Base-by-base conservation (phyloP, 257 asterid species). In the Capsicum pubescens region DNA sequence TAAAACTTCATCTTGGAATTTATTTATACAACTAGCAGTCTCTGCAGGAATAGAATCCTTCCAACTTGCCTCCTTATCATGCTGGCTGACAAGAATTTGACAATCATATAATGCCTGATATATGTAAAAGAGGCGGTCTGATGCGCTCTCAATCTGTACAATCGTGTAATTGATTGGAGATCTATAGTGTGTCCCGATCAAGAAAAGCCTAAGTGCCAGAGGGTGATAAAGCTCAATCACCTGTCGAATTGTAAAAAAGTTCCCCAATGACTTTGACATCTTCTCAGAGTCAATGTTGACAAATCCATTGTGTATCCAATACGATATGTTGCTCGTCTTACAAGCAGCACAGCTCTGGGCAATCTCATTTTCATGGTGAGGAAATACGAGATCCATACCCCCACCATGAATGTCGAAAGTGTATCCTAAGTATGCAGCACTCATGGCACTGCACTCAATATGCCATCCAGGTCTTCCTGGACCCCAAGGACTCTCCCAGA, bases 401-500 rank as follows among this genome's bases (percentile, higher is more conserved):
- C 99, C 99, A 72, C 99, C 99, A 82, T 96, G 99, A 80, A 96
- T 94, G 92, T 96, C 99, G 52, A 96, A 96, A 80, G 98, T 87
- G 87, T 90, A 85, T 67, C 99, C 92, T 78, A 96, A 91, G 88
- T 94, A 93, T 72, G 97, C 90, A 87, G 98, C 98, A 87, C 99
- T 96, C 99, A 94, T 96, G 61, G 98, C 99, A 88, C 99, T 96
- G 90, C 99, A 96, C 86, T 96, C 99, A 26, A 96, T 96, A 90
- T 96, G 99, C 98, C 99, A 96, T 86, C 98, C 99, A 83, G 98
- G 99, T 90, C 98, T 94, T 87, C 99, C 99, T 86, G 95, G 97
- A 84, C 99, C 99, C 99, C 99, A 96, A 6, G 99, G 99, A 89
- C 99, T 96, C 87, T 91, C 95, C 99, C 99, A 96, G 79, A 84